A percentile compares a stretch with the other conserved stretches of the same genome.
Evolutionary conservation across 305 asterid species (phyloP).

Genomic region (Fraxinus latifolia): DNA sequence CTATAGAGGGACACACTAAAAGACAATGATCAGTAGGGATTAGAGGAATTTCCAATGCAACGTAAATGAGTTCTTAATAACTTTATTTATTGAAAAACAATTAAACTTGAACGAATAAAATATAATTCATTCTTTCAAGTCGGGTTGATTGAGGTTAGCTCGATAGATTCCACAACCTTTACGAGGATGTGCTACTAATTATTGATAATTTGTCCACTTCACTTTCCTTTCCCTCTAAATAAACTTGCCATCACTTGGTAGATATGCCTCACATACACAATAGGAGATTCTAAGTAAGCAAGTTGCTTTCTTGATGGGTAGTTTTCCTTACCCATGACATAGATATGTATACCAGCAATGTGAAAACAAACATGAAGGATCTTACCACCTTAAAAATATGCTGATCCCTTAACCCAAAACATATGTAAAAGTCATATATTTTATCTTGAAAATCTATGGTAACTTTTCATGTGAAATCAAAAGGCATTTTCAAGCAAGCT

Average conservation of each 20-base stretch:
- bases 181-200: neutral
- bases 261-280: conserved; percentile 30
- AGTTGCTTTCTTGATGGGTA: conserved; percentile 18
- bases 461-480: conserved; percentile 2
- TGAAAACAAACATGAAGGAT: neutral
- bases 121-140: neutral
- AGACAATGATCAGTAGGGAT: neutral
- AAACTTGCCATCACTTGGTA: conserved; percentile 22
- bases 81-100: neutral
- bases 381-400: neutral
- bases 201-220: neutral
- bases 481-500: conserved; percentile 6
- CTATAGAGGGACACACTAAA: neutral
- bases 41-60: neutral
- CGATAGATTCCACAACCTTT: neutral
- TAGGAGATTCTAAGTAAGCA: conserved; percentile 24
- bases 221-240: neutral
- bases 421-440: neutral
- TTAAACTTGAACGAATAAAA: neutral
- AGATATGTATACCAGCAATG: conserved; percentile 12
- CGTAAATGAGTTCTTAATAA: neutral
- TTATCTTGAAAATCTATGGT: neutral
- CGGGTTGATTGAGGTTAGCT: neutral
- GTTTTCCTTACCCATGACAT: conserved; percentile 22
- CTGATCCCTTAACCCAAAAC: neutral